phyloP scores from a whole-genome alignment of 306 rosid species.

The Begonia fuchsioides region DNA sequence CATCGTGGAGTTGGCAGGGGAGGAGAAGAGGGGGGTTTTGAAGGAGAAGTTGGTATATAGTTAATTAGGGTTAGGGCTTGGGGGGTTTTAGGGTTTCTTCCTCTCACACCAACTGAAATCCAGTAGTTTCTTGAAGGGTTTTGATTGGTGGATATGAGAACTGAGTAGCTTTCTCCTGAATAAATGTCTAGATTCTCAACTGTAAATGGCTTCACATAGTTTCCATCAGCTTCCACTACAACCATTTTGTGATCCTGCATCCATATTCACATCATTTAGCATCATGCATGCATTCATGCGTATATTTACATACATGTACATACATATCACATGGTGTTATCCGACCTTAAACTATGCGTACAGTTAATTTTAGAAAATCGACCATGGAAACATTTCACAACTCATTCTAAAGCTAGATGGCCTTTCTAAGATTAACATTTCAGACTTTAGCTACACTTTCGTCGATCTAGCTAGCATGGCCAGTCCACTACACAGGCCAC shows the following conservation, averaged over 20 bases:
- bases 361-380: too few species aligned
- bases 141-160: conserved; percentile 54
- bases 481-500: too few species aligned
- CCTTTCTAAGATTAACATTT: too few species aligned
- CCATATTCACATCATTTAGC: neutral
- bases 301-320: too few species aligned
- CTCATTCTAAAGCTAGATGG: too few species aligned
- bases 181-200: conserved; percentile 64
- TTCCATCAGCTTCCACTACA: conserved; percentile 87
- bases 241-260: conserved; percentile 54
- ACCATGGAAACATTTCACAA: too few species aligned
- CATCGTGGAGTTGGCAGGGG: conserved; percentile 52
- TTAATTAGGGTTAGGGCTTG: conserved; percentile 48
- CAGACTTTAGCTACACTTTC: too few species aligned
- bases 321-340: too few species aligned
- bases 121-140: conserved; percentile 56
- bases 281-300: neutral
- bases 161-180: conserved; percentile 73
- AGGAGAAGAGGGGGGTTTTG: conserved; percentile 42
- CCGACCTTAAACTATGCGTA: too few species aligned
- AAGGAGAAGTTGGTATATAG: conserved; percentile 33
- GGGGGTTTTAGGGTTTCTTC: conserved; percentile 42
- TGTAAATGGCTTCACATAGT: conserved; percentile 44
- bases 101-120: conserved; percentile 58
- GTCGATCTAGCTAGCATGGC: too few species aligned